Evolutionary conservation across 495 filamentous ascomycete species (phyloP).

Genomic region (Elaphomyces granulatus): DNA sequence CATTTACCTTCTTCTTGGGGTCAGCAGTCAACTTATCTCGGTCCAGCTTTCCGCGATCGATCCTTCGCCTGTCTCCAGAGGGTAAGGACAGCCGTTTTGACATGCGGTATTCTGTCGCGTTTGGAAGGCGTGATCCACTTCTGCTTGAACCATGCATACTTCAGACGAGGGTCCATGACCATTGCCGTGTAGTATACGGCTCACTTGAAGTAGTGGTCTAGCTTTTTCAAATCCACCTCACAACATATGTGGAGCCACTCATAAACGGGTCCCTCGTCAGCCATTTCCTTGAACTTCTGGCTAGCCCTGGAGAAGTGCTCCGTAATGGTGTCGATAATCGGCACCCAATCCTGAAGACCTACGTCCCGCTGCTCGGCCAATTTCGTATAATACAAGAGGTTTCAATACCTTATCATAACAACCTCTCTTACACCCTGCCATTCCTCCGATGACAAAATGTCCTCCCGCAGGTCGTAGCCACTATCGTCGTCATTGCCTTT

Average conservation of each 20-base stretch:
- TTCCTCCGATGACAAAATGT: not conserved
- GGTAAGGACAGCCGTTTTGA: not conserved
- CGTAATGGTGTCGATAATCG: not conserved
- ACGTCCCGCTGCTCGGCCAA: not conserved
- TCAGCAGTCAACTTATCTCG: not conserved
- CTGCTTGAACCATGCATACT: not conserved
- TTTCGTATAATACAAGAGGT: not conserved
- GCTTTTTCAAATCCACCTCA: not conserved
- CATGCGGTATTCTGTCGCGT: not conserved
- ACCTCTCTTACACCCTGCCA: not conserved
- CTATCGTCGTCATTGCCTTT: not conserved
- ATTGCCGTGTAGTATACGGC: not conserved
- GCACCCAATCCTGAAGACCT: not conserved
- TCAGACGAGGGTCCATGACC: not conserved
- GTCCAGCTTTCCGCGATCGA: not conserved
- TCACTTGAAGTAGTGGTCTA: not conserved
- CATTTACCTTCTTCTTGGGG: no score
- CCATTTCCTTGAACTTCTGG: not conserved
- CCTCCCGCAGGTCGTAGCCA: not conserved
- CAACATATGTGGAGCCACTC: not conserved
- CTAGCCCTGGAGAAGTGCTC: not conserved
- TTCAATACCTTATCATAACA: not conserved
- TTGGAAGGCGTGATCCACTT: not conserved
- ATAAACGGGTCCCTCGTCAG: not conserved
- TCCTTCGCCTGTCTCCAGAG: not conserved